A percentile compares a stretch with the other conserved stretches of the same genome.
Conservation (phyloP, 441 rosid species). For the Melastoma candidum region DNA sequence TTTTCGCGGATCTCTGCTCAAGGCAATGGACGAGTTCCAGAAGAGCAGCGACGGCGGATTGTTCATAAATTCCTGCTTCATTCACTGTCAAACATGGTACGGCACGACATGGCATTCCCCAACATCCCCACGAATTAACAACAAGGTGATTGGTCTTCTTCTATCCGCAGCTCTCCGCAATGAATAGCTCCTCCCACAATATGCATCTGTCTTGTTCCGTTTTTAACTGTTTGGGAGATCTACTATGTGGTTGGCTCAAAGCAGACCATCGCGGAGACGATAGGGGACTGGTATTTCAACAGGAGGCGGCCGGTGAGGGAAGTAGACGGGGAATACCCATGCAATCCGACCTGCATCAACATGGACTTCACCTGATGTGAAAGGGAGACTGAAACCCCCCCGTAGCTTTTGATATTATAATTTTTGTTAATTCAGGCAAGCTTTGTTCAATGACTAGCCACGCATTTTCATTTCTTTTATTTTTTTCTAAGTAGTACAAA, state of each 20-base stretch:
- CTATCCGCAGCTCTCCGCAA: conserved; percentile 2
- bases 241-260: conserved; percentile 1
- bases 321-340: conserved; percentile 82
- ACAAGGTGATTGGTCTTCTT: conserved; percentile 28
- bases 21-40: conserved; percentile 38
- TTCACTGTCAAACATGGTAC: conserved; percentile 65
- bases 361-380: conserved; percentile 32
- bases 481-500: too few relatives aligned
- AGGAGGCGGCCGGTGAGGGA: conserved; percentile 36
- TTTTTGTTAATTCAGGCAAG: too few relatives aligned
- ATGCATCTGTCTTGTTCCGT: not conserved
- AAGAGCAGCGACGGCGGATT: conserved; percentile 39
- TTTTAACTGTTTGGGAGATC: not conserved
- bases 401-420: too few relatives aligned
- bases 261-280: conserved; percentile 85
- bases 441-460: too few relatives aligned
- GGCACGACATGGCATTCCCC: conserved; percentile 68
- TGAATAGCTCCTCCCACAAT: not conserved
- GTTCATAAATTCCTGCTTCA: conserved; percentile 79
- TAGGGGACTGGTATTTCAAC: conserved; percentile 84
- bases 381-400: too few relatives aligned
- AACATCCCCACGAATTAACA: conserved; percentile 52
- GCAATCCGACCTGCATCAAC: conserved; percentile 84
- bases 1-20: conserved; percentile 59
- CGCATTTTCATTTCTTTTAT: too few relatives aligned